Percentiles rank a stretch among this genome's conserved stretches.
These are phyloP conservation scores for Penicillium bovifimosum DNA, from an alignment of 495 filamentous ascomycete genomes.

Conservation along the genomic window DNA sequence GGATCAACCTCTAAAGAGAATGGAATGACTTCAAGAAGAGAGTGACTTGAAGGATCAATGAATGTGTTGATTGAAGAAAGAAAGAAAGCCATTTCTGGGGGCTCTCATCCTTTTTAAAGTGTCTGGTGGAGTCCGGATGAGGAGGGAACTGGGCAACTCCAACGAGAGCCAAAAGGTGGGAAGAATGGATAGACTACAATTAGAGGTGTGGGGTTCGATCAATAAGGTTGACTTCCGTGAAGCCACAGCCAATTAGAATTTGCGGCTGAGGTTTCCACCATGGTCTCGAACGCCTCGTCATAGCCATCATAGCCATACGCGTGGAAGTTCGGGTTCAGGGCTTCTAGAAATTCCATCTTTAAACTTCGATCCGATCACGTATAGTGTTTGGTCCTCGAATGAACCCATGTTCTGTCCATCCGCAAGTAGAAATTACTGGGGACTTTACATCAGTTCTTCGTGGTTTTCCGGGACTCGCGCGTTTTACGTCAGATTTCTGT, in stretches of 20 bases:
- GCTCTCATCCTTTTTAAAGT: neutral
- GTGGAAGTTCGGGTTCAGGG: neutral
- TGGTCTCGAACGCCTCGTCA: slow-evolving; percentile 7
- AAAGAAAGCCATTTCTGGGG: neutral
- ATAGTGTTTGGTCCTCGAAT: neutral
- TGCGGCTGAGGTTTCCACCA: slow-evolving; percentile 1
- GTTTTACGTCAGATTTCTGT: slow-evolving; percentile 3
- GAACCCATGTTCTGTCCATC: neutral
- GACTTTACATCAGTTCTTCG: neutral
- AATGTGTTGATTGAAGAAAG: slow-evolving; percentile 6
- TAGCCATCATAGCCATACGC: neutral
- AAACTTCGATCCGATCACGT: neutral
- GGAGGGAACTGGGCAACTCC: neutral
- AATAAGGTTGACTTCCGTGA: slow-evolving; percentile 7
- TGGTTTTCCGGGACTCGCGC: neutral
- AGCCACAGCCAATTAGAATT: neutral
- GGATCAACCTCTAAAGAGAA: slow-evolving; percentile 6
- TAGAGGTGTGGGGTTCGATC: neutral
- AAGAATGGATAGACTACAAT: slow-evolving; percentile 4
- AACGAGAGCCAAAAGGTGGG: neutral
- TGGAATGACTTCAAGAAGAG: slow-evolving; percentile 10
- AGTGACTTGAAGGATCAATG: slow-evolving; percentile 10
- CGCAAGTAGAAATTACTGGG: neutral
- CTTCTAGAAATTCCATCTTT: slow-evolving; percentile 4
- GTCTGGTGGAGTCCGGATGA: neutral